Base-by-base conservation (phyloP, 2,329 filamentous ascomycete genomes). In the Colletotrichum liriopes region DNA sequence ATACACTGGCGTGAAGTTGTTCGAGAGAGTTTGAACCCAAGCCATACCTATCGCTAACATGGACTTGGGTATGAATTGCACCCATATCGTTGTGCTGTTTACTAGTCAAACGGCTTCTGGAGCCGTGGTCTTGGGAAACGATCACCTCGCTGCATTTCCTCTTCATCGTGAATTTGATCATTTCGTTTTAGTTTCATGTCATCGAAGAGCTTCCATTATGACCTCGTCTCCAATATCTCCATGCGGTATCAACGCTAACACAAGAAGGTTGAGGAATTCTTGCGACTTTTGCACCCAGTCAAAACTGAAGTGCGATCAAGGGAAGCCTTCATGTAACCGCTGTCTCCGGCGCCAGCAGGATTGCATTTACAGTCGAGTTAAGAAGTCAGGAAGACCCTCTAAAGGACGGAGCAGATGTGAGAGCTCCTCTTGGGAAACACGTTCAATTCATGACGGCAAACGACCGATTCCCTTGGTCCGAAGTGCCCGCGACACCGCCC, bases 271-370 rank as follows among this genome's bases (percentile, higher is more conserved):
- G 29, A 29, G 54, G 32, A 56, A 56, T 32, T 56, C 54, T 39
- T 56, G 54, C 32, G 54, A 56, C 29, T 56, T 56, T 23, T 56
- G 54, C 20, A 56, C 54, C 5, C 54, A 32, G 6, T 56, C 54
- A n/a, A 56, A 61, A 35, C 12, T 61, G 58, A 61, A 61, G 16
- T 61, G 58, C 58, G 58, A 61, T 43, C 58, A 61, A 32, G 37
- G 35, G 43, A 47, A 61, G 18, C 58, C 43, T 14, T 16, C 58
- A 6, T 61, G 49, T 23, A 29, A 56, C 20, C 54, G 54, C 3
- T 56, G 54, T 56, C 54, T 56, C 5, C 54, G 54, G 16, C 54
- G 54, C 32, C 26, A 32, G 35, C 54, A 32, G n/a, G 54, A 56
- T 39, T 56, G 54, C 54, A 32, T 56, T 32, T 56, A 56, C 32